Base-by-base conservation (phyloP, 306 rosid genomes). In the Cucurbita maxima region DNA sequence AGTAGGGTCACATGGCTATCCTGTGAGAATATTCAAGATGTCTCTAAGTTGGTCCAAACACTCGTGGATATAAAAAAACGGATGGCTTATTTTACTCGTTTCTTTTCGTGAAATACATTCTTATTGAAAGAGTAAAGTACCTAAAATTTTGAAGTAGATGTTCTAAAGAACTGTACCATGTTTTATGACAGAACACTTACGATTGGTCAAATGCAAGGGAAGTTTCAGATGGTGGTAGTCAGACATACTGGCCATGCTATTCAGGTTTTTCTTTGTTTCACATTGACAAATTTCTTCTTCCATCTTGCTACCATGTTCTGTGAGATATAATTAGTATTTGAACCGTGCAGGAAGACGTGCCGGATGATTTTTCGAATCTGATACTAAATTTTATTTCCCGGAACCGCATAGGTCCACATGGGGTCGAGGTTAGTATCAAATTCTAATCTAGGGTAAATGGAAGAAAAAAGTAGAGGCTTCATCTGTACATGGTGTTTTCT, bases 131-230 rank as follows among this genome's bases (percentile, higher is more conserved):
- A 61, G 8, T 15, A 61, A 41, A 43, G 48, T 41, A 41, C 7
- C 45, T 37, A 3, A 61, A 38, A 0, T 41, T 18, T 64, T 41
- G 22, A 18, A 43, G 72, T 66, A 41, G 54, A n/a, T 1, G 3
- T 66, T 44, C 72, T 66, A 2, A 66, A 45, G 4, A 68, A 18
- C 12, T 68, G 19, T 20, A 1, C 61, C 48, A 40, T 82, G 68
- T 76, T 66, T 79, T 78, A 58, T 77, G 60, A 77, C 88, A 94
- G 99, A 81, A 58, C 96, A 82, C 95, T 90, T 37, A 94, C 97
- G 72, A 91, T 94, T 76, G 99, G 99, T 81, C 99, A 94, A 86
- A 94, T 94, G 99, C 99, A 94, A 87, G 99, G 99, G 68, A 94
- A 94, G 91, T 94, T 91, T 82, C 99, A 94, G 77, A 91, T 91